These are phyloP conservation scores for Carex kokanica DNA, from an alignment of 176 grass and related monocot species.

Conservation along the genomic window DNA sequence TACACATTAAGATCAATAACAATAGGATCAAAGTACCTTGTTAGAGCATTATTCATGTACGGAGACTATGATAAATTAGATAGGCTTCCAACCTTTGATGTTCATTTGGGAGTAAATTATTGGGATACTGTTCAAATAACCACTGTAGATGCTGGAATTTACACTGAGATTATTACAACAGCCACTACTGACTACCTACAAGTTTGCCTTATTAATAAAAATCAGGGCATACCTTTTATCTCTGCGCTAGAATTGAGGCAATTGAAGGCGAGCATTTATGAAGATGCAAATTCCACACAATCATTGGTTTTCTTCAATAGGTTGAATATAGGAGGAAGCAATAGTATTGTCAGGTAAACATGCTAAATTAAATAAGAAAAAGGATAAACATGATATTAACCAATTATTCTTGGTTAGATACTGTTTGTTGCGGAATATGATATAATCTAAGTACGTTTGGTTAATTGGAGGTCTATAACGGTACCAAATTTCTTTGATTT, in stretches of 20 bases:
- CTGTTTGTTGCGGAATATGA: not conserved
- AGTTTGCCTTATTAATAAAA: constrained; percentile 43
- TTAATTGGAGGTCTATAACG: not conserved
- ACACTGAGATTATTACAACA: constrained; percentile 32
- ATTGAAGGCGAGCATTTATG: constrained; percentile 28
- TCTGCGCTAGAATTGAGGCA: constrained; percentile 45
- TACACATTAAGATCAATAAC: constrained; percentile 43
- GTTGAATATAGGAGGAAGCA: not conserved
- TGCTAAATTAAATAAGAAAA: constrained; percentile 26
- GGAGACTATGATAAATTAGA: constrained; percentile 47
- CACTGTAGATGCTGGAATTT: not conserved
- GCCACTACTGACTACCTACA: constrained; percentile 41
- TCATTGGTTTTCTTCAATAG: constrained; percentile 1
- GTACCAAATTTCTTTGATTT: not conserved
- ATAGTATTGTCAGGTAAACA: constrained; percentile 17
- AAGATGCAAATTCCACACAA: constrained; percentile 32
- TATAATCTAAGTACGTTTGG: too few species aligned
- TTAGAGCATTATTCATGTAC: constrained; percentile 49
- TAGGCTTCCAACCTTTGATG: constrained; percentile 40
- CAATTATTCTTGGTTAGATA: not conserved
- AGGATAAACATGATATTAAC: constrained; percentile 24
- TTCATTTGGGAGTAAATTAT: constrained; percentile 42
- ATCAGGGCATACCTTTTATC: constrained; percentile 43
- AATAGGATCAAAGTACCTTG: constrained; percentile 42
- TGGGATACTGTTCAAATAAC: constrained; percentile 35